Evolutionary conservation across 2,329 filamentous ascomycete species (phyloP).

Genomic region (Aspergillus versicolor): DNA sequence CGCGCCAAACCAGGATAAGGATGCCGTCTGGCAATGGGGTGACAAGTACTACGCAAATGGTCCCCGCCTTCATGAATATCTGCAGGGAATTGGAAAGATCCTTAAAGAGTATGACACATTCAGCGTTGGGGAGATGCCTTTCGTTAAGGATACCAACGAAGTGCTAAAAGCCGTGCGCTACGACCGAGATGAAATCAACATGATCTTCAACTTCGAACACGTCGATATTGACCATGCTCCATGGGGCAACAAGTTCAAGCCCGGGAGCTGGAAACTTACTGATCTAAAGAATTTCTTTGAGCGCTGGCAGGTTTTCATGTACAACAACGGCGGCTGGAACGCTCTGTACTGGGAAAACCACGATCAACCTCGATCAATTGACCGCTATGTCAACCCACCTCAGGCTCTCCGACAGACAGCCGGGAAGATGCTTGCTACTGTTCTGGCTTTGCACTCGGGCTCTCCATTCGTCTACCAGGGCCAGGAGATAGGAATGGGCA

Average conservation of each 20-base stretch:
- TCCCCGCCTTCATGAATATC: constrained; percentile 58
- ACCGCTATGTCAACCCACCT: constrained; percentile 54
- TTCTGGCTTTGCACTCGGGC: constrained; percentile 58
- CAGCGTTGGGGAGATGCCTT: constrained; percentile 63
- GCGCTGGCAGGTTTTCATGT: constrained; percentile 62
- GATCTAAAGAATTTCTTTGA: constrained; percentile 54
- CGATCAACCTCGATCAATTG: constrained; percentile 62
- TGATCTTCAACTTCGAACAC: constrained; percentile 73
- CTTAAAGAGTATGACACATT: constrained; percentile 58
- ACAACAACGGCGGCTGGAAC: constrained; percentile 62
- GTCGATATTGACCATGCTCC: constrained; percentile 59
- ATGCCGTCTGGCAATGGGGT: constrained; percentile 32
- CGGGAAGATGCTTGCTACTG: constrained; percentile 61
- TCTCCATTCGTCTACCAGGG: constrained; percentile 70
- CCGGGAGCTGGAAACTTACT: constrained; percentile 48
- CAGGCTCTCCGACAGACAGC: constrained; percentile 51
- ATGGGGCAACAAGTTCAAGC: constrained; percentile 51
- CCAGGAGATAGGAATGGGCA: constrained; percentile 67
- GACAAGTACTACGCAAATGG: constrained; percentile 55
- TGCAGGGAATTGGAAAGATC: constrained; percentile 54
- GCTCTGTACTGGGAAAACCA: constrained; percentile 67
- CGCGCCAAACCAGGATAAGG: constrained; percentile 32
- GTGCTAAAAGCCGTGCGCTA: constrained; percentile 56
- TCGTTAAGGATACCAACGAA: constrained; percentile 48
- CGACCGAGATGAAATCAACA: constrained; percentile 62